A percentile compares a stretch with the other conserved stretches of the same genome.
phyloP scores from a whole-genome alignment of 1,284 basidiomycete species.

The Caloboletus firmus region DNA sequence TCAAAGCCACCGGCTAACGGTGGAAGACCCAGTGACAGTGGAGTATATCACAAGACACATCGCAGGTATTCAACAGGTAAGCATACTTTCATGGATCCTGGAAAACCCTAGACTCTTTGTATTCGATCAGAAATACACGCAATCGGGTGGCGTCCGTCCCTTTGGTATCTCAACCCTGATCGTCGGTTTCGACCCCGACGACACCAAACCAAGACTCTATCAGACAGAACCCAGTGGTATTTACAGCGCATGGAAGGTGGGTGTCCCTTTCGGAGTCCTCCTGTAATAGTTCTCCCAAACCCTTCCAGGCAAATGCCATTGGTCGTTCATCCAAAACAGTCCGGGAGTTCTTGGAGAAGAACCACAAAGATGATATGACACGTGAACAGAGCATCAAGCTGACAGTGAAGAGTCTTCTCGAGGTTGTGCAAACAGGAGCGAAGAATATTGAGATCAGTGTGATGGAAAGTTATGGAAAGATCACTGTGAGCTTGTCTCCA shows the following conservation, averaged over 20 bases:
- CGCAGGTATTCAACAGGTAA: slow-evolving; percentile 95
- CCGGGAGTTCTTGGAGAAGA: slow-evolving; percentile 98
- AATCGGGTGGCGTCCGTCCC: slow-evolving; percentile 97
- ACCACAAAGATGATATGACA: slow-evolving; percentile 89
- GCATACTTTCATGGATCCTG: slow-evolving; percentile 16
- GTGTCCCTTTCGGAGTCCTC: slow-evolving; percentile 19
- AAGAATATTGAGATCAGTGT: slow-evolving; percentile 99
- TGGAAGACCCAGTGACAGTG: slow-evolving; percentile 97
- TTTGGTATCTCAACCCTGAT: slow-evolving; percentile 98
- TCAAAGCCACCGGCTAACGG: slow-evolving; percentile 95
- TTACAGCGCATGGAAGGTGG: slow-evolving; percentile 97
- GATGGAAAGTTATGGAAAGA: slow-evolving; percentile 91
- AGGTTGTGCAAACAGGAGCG: slow-evolving; percentile 98
- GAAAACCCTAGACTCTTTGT: neutral
- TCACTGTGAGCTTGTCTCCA: slow-evolving; percentile 62
- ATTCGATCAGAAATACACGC: slow-evolving; percentile 82
- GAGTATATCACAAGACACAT: slow-evolving; percentile 99
- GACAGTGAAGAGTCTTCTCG: slow-evolving; percentile 92
- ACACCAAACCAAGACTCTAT: slow-evolving; percentile 86
- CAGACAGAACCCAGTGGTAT: slow-evolving; percentile 98
- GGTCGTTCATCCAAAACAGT: slow-evolving; percentile 98
- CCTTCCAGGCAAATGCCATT: slow-evolving; percentile 87
- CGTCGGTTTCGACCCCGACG: slow-evolving; percentile 95
- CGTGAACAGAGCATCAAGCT: slow-evolving; percentile 93
- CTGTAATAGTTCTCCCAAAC: neutral